phyloP scores from a whole-genome alignment of 2,329 filamentous ascomycete species.

The Xylariaceae sp. region DNA sequence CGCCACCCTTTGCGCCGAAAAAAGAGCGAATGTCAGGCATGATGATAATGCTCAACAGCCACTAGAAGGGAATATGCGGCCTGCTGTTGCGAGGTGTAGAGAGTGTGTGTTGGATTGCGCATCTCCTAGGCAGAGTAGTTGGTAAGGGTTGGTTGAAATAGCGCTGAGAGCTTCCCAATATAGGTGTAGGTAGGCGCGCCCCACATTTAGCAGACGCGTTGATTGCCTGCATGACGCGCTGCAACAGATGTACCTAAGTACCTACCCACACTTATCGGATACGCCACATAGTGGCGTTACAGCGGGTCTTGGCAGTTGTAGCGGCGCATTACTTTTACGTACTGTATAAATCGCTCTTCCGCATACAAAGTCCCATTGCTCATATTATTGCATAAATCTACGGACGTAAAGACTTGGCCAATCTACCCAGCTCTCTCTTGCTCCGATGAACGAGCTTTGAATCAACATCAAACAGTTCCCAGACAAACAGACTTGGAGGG shows the following conservation, averaged over 20 bases:
- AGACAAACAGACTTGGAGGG: neutral
- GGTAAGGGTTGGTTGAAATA: neutral
- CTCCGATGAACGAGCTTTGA: conserved; percentile 4
- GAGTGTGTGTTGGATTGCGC: neutral
- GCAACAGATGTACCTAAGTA: neutral
- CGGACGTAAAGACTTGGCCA: conserved; percentile 5
- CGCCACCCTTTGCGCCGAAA: conserved; percentile 72
- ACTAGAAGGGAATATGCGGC: neutral
- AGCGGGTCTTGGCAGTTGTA: too few species aligned
- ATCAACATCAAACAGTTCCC: conserved; percentile 10
- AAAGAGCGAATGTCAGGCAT: conserved; percentile 91
- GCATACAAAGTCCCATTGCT: neutral
- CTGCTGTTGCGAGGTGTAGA: neutral
- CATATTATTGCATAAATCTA: too few species aligned
- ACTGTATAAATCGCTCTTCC: neutral
- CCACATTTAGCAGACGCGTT: conserved; percentile 20
- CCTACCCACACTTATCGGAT: too few species aligned
- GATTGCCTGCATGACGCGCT: conserved; percentile 21
- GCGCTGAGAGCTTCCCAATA: too few species aligned
- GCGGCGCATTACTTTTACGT: neutral
- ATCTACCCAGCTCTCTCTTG: neutral
- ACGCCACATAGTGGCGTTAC: too few species aligned
- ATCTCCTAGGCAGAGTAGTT: conserved; percentile 1
- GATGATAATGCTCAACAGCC: conserved; percentile 34
- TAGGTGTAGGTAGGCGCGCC: too few species aligned